A percentile compares a stretch with the other conserved stretches of the same genome.
Conservation (phyloP, 495 filamentous ascomycete species). For the Penicillium longicatenatum region DNA sequence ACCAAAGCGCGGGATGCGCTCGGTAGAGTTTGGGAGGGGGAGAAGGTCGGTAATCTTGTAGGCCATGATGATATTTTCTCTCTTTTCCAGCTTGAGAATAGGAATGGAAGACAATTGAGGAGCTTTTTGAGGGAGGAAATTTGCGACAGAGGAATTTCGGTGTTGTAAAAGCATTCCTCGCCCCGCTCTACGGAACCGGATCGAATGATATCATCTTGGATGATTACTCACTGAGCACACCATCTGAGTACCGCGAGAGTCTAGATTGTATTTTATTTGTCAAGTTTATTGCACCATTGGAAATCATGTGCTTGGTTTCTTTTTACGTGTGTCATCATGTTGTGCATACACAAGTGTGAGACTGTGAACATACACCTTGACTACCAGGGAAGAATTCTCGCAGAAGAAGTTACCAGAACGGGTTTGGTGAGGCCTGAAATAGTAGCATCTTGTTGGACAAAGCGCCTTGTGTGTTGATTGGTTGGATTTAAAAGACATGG, state of each 20-base stretch:
- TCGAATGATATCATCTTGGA: conserved; percentile 21
- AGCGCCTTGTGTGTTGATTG: conserved; percentile 2
- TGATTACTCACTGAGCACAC: conserved; percentile 13
- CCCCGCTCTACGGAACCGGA: conserved; percentile 20
- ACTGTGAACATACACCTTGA: no score
- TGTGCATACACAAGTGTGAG: no score
- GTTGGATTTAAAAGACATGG: background rate
- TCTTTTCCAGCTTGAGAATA: background rate
- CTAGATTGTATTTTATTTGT: background rate
- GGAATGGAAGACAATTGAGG: background rate
- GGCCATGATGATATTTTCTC: conserved; percentile 33
- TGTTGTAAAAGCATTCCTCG: conserved; percentile 4
- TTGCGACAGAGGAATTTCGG: background rate
- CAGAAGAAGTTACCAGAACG: no score
- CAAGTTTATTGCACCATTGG: background rate
- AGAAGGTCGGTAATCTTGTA: conserved; percentile 53
- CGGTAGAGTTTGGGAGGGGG: conserved; percentile 54
- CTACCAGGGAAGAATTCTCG: no score
- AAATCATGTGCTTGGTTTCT: background rate
- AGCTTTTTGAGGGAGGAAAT: background rate
- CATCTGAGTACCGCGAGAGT: background rate
- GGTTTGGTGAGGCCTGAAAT: conserved; percentile 1
- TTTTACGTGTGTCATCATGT: no score
- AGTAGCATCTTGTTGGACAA: conserved; percentile 2
- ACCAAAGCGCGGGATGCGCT: conserved; percentile 66